phyloP scores from a whole-genome alignment of 768 basidiomycete species.

The Suillus fuscotomentosus region DNA sequence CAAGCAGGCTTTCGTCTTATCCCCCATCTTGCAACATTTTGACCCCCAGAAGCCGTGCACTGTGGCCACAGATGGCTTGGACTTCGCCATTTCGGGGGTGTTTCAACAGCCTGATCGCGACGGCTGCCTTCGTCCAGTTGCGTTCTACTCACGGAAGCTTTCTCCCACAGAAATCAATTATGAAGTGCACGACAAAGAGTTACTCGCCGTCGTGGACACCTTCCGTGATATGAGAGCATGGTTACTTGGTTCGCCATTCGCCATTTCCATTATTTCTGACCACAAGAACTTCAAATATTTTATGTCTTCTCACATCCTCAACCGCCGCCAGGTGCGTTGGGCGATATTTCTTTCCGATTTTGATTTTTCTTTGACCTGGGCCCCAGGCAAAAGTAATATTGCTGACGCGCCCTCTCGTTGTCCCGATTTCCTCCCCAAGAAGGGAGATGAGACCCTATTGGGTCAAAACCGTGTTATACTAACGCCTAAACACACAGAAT shows the following conservation, averaged over 20 bases:
- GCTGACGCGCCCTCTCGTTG: slow-evolving; percentile 32
- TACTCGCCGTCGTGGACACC: slow-evolving; percentile 37
- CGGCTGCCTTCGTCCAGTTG: too few relatives aligned
- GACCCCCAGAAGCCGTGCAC: too few relatives aligned
- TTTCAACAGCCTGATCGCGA: too few relatives aligned
- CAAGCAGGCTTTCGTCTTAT: too few relatives aligned
- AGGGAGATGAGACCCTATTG: neutral
- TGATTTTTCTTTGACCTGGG: slow-evolving; percentile 9
- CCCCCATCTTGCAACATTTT: too few relatives aligned
- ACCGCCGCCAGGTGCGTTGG: neutral
- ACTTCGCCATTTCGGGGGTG: too few relatives aligned
- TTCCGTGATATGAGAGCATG: slow-evolving; percentile 28
- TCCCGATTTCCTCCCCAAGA: slow-evolving; percentile 22
- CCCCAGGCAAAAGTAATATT: slow-evolving; percentile 27
- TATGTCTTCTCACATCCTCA: neutral
- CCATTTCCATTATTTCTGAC: slow-evolving; percentile 22
- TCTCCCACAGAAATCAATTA: slow-evolving; percentile 34
- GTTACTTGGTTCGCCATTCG: slow-evolving; percentile 15
- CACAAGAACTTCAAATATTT: slow-evolving; percentile 11
- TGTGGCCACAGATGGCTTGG: too few relatives aligned
- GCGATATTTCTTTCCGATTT: neutral
- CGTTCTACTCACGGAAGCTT: too few relatives aligned
- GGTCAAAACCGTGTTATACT: neutral
- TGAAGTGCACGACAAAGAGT: slow-evolving; percentile 42
- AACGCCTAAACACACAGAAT: neutral